These are phyloP conservation scores for Paramecium sonneborni DNA, from an alignment of 73 alveolate genomes.

Conservation along the genomic window DNA sequence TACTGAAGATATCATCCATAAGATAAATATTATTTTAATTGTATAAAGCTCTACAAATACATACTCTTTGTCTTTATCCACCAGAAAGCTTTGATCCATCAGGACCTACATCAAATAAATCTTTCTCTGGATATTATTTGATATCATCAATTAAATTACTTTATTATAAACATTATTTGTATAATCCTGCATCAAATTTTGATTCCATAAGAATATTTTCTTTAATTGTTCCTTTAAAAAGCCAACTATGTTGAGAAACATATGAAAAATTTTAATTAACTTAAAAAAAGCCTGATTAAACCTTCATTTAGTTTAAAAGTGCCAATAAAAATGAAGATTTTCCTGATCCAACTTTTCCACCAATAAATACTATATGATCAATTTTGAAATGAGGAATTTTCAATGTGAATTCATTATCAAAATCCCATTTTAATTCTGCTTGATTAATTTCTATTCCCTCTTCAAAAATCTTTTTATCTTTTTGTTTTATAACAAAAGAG, in stretches of 20 bases:
- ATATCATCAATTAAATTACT: slow-evolving; percentile 84
- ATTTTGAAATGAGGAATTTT: not conserved
- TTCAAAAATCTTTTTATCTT: not conserved
- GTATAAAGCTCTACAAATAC: slow-evolving; percentile 49
- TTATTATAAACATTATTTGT: slow-evolving; percentile 71
- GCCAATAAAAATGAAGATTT: slow-evolving; percentile 46
- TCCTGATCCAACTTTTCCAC: slow-evolving; percentile 47
- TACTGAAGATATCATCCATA: slow-evolving; percentile 57
- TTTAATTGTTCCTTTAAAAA: slow-evolving; percentile 81
- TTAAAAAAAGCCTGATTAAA: not conserved
- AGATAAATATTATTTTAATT: slow-evolving; percentile 13
- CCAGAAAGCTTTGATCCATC: slow-evolving; percentile 67
- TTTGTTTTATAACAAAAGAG: not conserved
- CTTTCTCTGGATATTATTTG: slow-evolving; percentile 59
- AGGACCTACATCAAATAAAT: slow-evolving; percentile 51
- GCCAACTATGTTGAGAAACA: slow-evolving; percentile 87
- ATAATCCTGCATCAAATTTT: slow-evolving; percentile 77
- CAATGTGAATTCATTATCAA: not conserved
- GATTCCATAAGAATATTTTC: slow-evolving; percentile 85
- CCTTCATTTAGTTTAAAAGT: slow-evolving; percentile 42
- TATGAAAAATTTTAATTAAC: slow-evolving; percentile 59
- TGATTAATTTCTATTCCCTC: not conserved
- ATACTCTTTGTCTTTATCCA: slow-evolving; percentile 51
- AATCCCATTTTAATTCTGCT: slow-evolving; percentile 36
- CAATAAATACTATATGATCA: not conserved